Percentiles rank a stretch among this genome's conserved stretches.
Conservation (phyloP, 2,329 filamentous ascomycete genomes). For the Monilinia fructigena region DNA sequence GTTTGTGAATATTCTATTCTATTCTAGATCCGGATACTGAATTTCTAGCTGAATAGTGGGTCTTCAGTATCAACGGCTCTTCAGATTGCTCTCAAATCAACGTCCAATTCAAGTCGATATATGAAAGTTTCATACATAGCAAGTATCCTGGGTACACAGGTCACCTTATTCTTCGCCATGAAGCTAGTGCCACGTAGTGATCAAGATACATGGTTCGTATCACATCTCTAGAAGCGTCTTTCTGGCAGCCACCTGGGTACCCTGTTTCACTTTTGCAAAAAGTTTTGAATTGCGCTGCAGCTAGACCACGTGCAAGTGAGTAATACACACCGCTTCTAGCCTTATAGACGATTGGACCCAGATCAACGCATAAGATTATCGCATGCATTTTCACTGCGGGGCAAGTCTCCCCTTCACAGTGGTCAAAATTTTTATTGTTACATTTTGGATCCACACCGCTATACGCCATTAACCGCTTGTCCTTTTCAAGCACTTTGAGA, state of each 20-base stretch:
- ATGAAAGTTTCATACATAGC: background rate
- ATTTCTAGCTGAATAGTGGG: background rate
- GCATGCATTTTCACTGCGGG: slow-evolving; percentile 4
- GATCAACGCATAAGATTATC: slow-evolving; percentile 13
- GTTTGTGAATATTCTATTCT: background rate
- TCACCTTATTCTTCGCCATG: background rate
- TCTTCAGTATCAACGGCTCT: background rate
- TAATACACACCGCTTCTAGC: slow-evolving; percentile 16
- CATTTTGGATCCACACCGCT: slow-evolving; percentile 22
- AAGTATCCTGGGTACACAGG: background rate
- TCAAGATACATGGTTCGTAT: background rate
- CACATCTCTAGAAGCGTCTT: background rate
- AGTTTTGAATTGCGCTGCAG: background rate
- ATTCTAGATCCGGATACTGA: background rate
- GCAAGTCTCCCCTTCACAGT: background rate
- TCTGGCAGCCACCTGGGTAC: background rate
- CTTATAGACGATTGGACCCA: slow-evolving; percentile 5
- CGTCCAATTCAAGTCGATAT: background rate
- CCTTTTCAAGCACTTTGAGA: slow-evolving; percentile 1
- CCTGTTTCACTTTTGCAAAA: background rate
- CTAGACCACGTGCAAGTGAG: slow-evolving; percentile 2
- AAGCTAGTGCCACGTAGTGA: slow-evolving; percentile 7
- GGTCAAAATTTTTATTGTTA: background rate
- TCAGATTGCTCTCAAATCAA: background rate
- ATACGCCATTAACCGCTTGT: background rate